Evolutionary conservation across 2,329 filamentous ascomycete species (phyloP).

Genomic region (Epichloe coenophiala): DNA sequence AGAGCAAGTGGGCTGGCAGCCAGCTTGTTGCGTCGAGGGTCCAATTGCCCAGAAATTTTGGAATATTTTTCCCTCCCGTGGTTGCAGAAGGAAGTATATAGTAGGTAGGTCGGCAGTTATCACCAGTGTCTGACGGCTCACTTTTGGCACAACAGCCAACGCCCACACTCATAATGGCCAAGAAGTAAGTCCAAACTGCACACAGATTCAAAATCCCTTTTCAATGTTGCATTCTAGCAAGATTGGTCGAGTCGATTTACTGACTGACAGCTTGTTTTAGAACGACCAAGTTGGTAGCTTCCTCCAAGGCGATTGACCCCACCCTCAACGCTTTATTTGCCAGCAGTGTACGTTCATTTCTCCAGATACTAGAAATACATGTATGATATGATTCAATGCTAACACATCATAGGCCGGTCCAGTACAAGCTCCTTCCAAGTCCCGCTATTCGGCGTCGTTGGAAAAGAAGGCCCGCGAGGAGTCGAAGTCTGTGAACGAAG

Average conservation of each 20-base stretch:
- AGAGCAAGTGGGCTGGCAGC: background rate
- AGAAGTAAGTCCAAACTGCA: conserved; percentile 10
- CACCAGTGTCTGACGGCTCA: background rate
- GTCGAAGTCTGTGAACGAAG: conserved; percentile 11
- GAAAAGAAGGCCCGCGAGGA: conserved; percentile 16
- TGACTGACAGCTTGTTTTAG: conserved; percentile 16
- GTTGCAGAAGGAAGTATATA: too few species aligned
- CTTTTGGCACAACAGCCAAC: background rate
- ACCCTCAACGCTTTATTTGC: conserved; percentile 57
- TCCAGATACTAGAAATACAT: background rate
- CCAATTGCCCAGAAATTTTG: background rate
- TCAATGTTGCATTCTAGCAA: background rate
- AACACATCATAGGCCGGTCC: conserved; percentile 32
- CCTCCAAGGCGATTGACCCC: conserved; percentile 51
- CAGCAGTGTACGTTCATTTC: conserved; percentile 46
- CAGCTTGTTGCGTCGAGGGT: background rate
- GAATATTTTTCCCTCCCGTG: conserved; percentile 1
- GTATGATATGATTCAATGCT: background rate
- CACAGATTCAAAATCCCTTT: background rate
- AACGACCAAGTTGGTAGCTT: conserved; percentile 24
- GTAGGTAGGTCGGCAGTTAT: background rate
- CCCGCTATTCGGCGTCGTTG: conserved; percentile 28
- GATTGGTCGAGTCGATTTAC: conserved; percentile 7
- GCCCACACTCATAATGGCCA: conserved; percentile 8
- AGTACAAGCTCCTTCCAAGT: conserved; percentile 30